Conservation (phyloP, 176 grass and related monocot genomes). For the Hordeum vulgare region DNA sequence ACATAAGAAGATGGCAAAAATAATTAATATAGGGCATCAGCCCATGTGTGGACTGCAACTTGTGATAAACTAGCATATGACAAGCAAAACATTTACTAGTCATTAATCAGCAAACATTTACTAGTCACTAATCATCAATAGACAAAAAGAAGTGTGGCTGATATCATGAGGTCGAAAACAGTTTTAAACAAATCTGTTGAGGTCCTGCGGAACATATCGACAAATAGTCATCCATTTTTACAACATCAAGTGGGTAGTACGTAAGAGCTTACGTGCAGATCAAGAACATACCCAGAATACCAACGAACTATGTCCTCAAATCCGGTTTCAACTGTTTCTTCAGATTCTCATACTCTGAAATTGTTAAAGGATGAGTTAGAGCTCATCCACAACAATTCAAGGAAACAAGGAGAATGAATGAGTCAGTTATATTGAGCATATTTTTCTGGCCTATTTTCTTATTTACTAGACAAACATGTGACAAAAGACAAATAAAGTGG, state of each 20-base stretch:
- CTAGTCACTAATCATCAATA: too few relatives aligned
- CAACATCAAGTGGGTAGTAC: constrained; percentile 15
- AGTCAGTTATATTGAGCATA: neutral
- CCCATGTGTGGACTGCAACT: neutral
- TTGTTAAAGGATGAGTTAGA: constrained; percentile 66
- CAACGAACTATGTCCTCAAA: constrained; percentile 96
- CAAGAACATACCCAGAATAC: constrained; percentile 85
- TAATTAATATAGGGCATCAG: neutral
- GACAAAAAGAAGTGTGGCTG: constrained; percentile 83
- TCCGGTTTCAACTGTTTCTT: constrained; percentile 92
- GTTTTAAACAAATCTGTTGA: constrained; percentile 98
- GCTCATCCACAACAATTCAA: constrained; percentile 45
- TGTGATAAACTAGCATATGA: neutral
- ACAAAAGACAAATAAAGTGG: constrained; percentile 2
- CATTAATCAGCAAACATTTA: constrained; percentile 91
- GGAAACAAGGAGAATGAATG: neutral
- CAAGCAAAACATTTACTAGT: neutral
- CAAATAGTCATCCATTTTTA: neutral
- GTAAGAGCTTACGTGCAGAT: constrained; percentile 20
- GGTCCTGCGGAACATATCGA: constrained; percentile 48
- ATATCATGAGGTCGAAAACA: constrained; percentile 94
- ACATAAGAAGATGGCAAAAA: neutral
- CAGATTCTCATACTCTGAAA: constrained; percentile 86
- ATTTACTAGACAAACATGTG: neutral
- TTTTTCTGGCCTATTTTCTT: neutral